Conservation (phyloP, 2,329 filamentous ascomycete genomes). For the Hypomyces rosellus region DNA sequence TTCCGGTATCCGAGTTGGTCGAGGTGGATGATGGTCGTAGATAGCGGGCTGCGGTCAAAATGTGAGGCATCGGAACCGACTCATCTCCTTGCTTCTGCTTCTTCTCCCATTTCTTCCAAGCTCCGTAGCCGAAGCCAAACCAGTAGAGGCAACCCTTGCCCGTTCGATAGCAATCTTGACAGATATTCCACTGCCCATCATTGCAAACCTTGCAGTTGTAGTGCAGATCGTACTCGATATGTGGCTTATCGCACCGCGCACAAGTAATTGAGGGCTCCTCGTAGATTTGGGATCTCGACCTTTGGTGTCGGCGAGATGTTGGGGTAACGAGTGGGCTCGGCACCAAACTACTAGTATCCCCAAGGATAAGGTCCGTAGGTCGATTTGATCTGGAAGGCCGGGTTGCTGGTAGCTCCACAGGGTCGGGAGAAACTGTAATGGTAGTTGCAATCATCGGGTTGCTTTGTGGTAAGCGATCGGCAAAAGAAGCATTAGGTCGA, state of each 20-base stretch:
- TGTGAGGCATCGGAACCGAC: constrained; percentile 46
- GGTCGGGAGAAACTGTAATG: neutral
- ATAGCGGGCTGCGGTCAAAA: constrained; percentile 53
- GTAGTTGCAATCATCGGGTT: constrained; percentile 8
- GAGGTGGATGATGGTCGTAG: constrained; percentile 42
- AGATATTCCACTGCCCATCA: constrained; percentile 50
- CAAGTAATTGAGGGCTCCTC: constrained; percentile 70
- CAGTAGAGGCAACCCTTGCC: constrained; percentile 77
- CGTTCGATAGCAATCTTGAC: constrained; percentile 69
- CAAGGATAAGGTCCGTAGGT: constrained; percentile 35
- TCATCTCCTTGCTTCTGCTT: constrained; percentile 35
- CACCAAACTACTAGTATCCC: constrained; percentile 21
- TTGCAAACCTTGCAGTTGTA: constrained; percentile 78
- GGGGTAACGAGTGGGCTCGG: constrained; percentile 28
- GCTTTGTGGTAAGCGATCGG: constrained; percentile 28
- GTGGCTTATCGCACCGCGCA: constrained; percentile 58
- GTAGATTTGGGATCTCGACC: constrained; percentile 46
- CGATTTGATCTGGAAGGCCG: constrained; percentile 24
- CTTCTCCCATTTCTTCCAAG: constrained; percentile 60
- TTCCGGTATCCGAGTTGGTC: constrained; percentile 48
- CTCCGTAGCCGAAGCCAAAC: constrained; percentile 78
- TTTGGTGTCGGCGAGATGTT: constrained; percentile 30
- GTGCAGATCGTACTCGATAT: constrained; percentile 82
- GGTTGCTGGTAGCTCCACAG: constrained; percentile 16
- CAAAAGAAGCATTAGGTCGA: constrained; percentile 29